Evolutionary conservation across 2,329 filamentous ascomycete genomes (phyloP), one percentile per base, ranked within the genome.

Genomic region (Paraphaeosphaeria sporulosa): DNA sequence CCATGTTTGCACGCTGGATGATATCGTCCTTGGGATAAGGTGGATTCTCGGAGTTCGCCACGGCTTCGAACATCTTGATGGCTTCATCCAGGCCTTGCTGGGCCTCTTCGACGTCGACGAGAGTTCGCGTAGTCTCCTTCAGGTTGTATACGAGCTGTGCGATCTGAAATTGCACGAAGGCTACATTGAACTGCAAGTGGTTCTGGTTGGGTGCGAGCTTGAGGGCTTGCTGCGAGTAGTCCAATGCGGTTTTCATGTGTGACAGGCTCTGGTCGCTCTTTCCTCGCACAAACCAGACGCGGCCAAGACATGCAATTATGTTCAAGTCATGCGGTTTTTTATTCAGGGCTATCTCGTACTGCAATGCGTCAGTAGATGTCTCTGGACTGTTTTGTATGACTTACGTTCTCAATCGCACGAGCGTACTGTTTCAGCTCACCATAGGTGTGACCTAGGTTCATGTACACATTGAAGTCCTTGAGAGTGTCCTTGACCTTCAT

Each of bases 1-100:
- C 94, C 95, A 99, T 99, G 83, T 92, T 96, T 46, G 95, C 94
- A 73, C 96, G 93, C 79, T 96, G 92, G 77, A 98, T 94, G 38
- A 99, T 87, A 68, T 97, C 93, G 61, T 90, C 86, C 69, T 92
- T 90, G 7, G 94, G 95, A 78, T 97, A 99, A 0, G 95, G 96
- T 4, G 95, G 87, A 62, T 85, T 85, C 58, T 88, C 87, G 38
- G 82, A 81, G 65, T 85, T 84, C 1, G 88, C 86, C 55, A 90
- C 85, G 21, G 81, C 82, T 38, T 81, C 82, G 61, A 90, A 87
- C 10, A 85, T 81, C 54, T 90, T 88, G 67, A 98, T 97, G 15
- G 95, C 94, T 64, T 91, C 87, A 64, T 96, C 93, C 1, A 99
- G 85, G 3, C 93, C 95, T 19, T 87, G 84, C 0, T 89, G 87